Percentiles rank a stretch among this genome's conserved stretches.
These are phyloP conservation scores for Stemphylium beticola DNA, from an alignment of 2,329 filamentous ascomycete genomes.

Conservation along the genomic window DNA sequence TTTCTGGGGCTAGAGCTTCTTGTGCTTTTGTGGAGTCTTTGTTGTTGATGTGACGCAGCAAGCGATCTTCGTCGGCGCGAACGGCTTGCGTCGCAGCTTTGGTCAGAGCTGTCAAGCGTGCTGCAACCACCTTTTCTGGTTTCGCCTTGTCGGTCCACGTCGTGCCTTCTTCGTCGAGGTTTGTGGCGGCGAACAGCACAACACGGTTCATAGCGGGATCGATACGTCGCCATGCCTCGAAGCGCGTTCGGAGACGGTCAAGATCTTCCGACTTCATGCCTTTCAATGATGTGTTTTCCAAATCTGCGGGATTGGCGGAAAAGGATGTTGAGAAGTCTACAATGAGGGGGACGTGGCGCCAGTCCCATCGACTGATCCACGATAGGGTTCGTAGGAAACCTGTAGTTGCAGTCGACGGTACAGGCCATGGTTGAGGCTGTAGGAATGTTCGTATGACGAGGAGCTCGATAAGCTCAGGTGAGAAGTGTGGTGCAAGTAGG, in stretches of 20 bases:
- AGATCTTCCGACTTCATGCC: conserved; percentile 66
- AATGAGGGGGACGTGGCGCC: conserved; percentile 81
- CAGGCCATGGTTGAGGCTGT: conserved; percentile 78
- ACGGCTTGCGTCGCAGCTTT: conserved; percentile 67
- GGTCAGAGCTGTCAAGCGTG: conserved; percentile 81
- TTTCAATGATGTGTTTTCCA: conserved; percentile 24
- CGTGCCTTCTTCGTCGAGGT: conserved; percentile 76
- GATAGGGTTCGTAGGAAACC: conserved; percentile 83
- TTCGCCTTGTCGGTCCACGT: conserved; percentile 75
- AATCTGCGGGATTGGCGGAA: conserved; percentile 24
- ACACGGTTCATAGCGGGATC: conserved; percentile 88
- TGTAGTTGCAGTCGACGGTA: conserved; percentile 76
- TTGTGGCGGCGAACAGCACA: conserved; percentile 80
- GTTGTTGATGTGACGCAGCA: conserved; percentile 46
- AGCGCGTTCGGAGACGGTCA: conserved; percentile 69
- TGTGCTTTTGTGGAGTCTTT: background rate
- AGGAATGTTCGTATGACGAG: conserved; percentile 80
- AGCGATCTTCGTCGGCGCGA: conserved; percentile 57
- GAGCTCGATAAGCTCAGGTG: conserved; percentile 83
- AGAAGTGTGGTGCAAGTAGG: conserved; percentile 76
- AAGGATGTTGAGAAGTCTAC: conserved; percentile 68
- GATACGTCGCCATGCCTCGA: conserved; percentile 84
- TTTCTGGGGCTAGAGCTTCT: conserved; percentile 51
- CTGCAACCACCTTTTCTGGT: conserved; percentile 82
- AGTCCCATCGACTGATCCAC: conserved; percentile 88